Evolutionary conservation across 2,329 filamentous ascomycete species (phyloP), one percentile per base, ranked within the genome.

Genomic region (Ceratocystis albifundus): DNA sequence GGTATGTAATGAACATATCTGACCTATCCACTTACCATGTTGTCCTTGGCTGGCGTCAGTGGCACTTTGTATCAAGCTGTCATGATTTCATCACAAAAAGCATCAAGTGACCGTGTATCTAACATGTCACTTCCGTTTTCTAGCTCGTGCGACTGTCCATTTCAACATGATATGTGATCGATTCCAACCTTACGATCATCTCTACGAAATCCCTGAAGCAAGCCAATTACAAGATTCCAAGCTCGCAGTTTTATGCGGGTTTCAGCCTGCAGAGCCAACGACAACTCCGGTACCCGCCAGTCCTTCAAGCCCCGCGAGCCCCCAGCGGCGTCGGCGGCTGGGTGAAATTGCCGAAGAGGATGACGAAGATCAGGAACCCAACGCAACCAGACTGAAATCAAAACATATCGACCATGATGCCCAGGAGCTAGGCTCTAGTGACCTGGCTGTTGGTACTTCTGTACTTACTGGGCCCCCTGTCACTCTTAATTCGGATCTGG

Each of bases 281-380:
- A 28, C 10, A 10, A 22, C 48, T 3, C 10, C 48, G 2, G 12
- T 88, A 87, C 48, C 36, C 57, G 12, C 57, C 36, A 53, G 96
- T 93, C 22, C 89, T 87, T 70, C 90, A 88, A 96, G 92, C 10
- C 93, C 90, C 3, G 88, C 84, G 62, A 91, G 88, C 73, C 95
- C 90, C 4, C 79, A 91, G 70, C 84, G 88, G 68, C 82, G 86
- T 72, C 84, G 87, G 71, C 86, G 89, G 70, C 79, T 97, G 71
- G 88, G 93, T 77, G 93, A 96, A 77, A 96, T 97, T 74, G 86
- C 88, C n/a, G 94, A 97, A 76, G 89, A 94, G 77, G 89, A 88
- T 65, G 90, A 95, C 73, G 91, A 96, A 72, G 84, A 87, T 68
- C 78, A 81, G 68, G 76, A 83, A 69, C 62, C 62, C 2, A 55